A percentile compares a stretch with the other conserved stretches of the same genome.
Evolutionary conservation across 192 early-diverging fungal genomes (phyloP).

Genomic region (Backusella westeae): DNA sequence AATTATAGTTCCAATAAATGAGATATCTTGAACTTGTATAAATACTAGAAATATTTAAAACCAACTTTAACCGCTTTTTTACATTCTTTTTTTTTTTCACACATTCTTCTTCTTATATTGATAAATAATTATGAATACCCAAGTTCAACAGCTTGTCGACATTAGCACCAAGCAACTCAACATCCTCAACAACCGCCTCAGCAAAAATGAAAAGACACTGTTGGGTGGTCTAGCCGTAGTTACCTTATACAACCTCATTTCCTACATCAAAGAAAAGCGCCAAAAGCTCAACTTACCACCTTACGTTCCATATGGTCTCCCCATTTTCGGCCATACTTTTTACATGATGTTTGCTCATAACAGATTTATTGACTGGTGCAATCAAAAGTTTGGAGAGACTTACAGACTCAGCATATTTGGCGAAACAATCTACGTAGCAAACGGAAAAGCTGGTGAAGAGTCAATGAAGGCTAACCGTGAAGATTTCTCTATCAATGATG

Average conservation of each 20-base stretch:
- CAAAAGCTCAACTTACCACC: constrained; percentile 18
- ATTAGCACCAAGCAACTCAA: neutral
- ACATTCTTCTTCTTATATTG: neutral
- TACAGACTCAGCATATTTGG: constrained; percentile 22
- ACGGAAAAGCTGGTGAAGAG: constrained; percentile 19
- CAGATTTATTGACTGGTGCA: constrained; percentile 27
- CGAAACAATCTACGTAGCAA: constrained; percentile 7
- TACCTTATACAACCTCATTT: constrained; percentile 8
- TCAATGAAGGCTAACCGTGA: constrained; percentile 14
- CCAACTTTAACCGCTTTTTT: neutral
- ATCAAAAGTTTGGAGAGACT: constrained; percentile 22
- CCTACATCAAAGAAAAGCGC: constrained; percentile 8
- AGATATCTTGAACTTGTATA: neutral
- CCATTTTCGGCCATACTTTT: constrained; percentile 26
- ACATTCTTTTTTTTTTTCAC: neutral
- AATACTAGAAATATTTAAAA: neutral
- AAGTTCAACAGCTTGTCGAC: neutral
- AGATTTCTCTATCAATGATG: constrained; percentile 19
- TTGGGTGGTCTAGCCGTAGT: neutral
- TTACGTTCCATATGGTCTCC: constrained; percentile 19
- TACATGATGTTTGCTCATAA: constrained; percentile 8
- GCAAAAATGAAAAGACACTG: neutral
- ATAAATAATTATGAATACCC: constrained; percentile 1
- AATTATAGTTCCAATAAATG: neutral
- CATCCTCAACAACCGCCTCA: neutral